Evolutionary conservation across 2,329 filamentous ascomycete species (phyloP), one percentile per base, ranked within the genome.

Genomic region (Dothiorella sarmentorum): DNA sequence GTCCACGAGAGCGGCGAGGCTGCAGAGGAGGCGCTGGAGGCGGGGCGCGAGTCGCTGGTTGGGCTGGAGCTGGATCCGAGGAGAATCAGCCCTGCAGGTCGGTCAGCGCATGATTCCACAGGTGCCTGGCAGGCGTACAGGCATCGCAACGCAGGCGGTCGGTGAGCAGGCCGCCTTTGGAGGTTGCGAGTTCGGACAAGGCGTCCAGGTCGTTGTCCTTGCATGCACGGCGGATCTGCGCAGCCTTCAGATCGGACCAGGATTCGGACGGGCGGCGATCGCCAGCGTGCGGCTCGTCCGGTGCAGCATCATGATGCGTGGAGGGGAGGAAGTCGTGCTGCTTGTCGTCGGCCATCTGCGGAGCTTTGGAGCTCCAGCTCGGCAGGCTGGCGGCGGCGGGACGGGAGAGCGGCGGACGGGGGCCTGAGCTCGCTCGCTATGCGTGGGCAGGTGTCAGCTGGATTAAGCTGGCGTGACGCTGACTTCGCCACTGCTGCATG

Each of bases 111-210:
- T 29, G 58, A 31, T 55, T 64, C 37, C 22, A n/a, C 33, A 18
- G 38, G 47, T 47, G 33, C n/a, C 18, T 27, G 31, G 44, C 55
- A n/a, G 57, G 47, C 89, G 75, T 83, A 95, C 93, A 97, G 65
- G 90, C 91, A 72, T 79, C 76, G 68, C 83, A 82, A 64, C 92
- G 87, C 62, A 94, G 73, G 35, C 70, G 66, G 64, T 82, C 80
- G 63, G 75, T 73, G 44, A 82, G 64, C 33, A 82, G 69, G 56
- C 80, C 80, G 49, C 72, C 69, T 47, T 67, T 58, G 49, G 72
- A 72, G n/a, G 74, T 75, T 4, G 79, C 77, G 17, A 80, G 71
- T 7, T 66, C 62, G 33, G 71, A 65, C 29, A 82, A 68, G 42
- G 69, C 64, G n/a, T 67, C 61, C 55, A 78, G 64, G 62, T 80